Evolutionary conservation across 1,139 yeast genomes (phyloP), one percentile per base, ranked within the genome.

Genomic region (Blastobotrys petasosporus): DNA sequence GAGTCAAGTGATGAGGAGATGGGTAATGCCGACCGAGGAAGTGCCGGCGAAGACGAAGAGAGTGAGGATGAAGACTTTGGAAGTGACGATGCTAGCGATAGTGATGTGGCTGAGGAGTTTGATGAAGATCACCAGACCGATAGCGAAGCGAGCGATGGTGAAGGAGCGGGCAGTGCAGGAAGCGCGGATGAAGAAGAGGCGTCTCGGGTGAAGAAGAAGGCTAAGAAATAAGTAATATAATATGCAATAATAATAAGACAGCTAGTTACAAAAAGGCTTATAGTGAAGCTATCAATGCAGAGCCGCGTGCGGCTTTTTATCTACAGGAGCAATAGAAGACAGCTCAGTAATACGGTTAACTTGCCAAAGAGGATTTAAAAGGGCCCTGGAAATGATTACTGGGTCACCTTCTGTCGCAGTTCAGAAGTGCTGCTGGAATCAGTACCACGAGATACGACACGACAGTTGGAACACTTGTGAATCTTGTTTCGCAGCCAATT

Each of bases 91-190:
- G 78, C 79, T 34, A 85, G 77, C 47, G 79, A 73, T 32, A 75
- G 76, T 47, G 95, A 85, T 55, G 85, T 82, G 40, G 95, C 94
- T 2, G 96, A 86, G 65, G 96, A 87, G 63, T 87, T 74, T 57
- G 94, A 87, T 61, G 84, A 92, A 7, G 87, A 85, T 54, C 92
- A 74, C 4, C 69, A 60, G 17, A 74, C 61, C 46, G 75, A 67
- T 39, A 73, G 68, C 12, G 74, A 61, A 10, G 71, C 64, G 4
- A 70, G 58, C 40, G 81, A 74, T 17, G 74, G 28, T 20, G 48
- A 45, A 10, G 54, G 44, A 12, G 51, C 50, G 29, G 64, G 51
- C 28, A 50, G 48, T 7, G 59, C 50, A 6, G 51, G 35, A 32
- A 60, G 47, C 2, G 57, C 44, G 8, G 61, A 48, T 20, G 59